Conservation (phyloP, 345 rosid genomes). For the Rhodamnia rubescens region DNA sequence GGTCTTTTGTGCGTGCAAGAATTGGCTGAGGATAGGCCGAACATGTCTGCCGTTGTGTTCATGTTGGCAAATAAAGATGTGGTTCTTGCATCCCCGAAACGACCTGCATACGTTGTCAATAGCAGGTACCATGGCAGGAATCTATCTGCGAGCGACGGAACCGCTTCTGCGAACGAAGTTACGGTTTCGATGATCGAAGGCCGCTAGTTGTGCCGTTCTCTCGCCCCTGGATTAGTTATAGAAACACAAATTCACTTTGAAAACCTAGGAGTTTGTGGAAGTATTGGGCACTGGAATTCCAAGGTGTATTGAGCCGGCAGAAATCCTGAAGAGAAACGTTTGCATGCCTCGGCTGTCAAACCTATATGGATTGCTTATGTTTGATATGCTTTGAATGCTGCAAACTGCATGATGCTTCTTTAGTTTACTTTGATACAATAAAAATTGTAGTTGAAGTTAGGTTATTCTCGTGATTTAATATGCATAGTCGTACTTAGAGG, state of each 20-base stretch:
- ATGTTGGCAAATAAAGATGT: conserved; percentile 27
- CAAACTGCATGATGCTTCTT: background rate
- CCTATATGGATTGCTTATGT: background rate
- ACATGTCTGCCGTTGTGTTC: conserved; percentile 35
- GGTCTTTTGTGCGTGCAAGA: conserved; percentile 69
- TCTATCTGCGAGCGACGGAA: conserved; percentile 1
- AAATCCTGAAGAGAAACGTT: background rate
- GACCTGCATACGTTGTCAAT: conserved; percentile 30
- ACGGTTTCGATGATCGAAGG: conserved; percentile 14
- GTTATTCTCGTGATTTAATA: background rate
- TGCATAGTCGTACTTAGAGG: background rate
- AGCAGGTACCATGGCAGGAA: background rate
- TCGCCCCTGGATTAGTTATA: background rate
- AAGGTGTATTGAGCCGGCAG: background rate
- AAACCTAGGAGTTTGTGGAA: background rate
- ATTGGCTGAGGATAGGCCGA: conserved; percentile 27
- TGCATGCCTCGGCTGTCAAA: background rate
- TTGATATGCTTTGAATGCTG: background rate
- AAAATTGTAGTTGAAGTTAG: background rate
- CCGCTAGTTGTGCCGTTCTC: background rate
- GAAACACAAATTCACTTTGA: background rate
- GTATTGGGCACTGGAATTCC: background rate
- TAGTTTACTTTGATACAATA: background rate
- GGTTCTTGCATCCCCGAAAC: conserved; percentile 27
- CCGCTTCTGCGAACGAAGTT: conserved; percentile 19